These are phyloP conservation scores for Yamadazyma diospyri DNA, from an alignment of 1,139 yeast genomes.

Conservation along the genomic window DNA sequence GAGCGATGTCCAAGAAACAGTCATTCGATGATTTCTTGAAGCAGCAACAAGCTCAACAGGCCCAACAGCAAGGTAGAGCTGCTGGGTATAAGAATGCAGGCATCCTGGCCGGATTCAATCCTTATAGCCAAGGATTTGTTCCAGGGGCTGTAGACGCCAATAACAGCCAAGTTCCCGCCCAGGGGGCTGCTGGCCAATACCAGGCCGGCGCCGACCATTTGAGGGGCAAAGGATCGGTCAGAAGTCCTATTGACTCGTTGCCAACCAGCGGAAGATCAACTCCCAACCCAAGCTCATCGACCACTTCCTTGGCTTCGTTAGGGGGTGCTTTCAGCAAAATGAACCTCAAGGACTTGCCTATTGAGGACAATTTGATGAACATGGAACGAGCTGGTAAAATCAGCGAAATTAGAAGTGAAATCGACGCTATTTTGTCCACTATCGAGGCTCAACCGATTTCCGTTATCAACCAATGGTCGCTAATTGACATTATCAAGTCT, in stretches of 20 bases:
- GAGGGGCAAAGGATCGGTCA: conserved; percentile 3
- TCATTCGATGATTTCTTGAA: conserved; percentile 28
- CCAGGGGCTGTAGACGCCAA: conserved; percentile 8
- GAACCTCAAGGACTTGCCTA: conserved; percentile 56
- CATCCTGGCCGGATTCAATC: conserved; percentile 9
- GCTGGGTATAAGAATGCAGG: conserved; percentile 23
- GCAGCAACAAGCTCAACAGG: conserved; percentile 20
- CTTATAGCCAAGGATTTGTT: conserved; percentile 15
- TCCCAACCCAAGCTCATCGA: conserved; percentile 42
- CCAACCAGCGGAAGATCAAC: conserved; percentile 44
- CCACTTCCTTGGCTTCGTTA: conserved; percentile 70
- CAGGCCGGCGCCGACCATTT: background rate
- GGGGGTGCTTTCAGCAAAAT: conserved; percentile 68
- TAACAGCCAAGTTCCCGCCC: conserved; percentile 1
- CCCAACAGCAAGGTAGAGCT: conserved; percentile 21
- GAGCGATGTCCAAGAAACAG: conserved; percentile 19
- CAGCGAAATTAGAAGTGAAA: conserved; percentile 63
- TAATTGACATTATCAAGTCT: conserved; percentile 59
- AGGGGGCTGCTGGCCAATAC: background rate
- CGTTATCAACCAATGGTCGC: conserved; percentile 60
- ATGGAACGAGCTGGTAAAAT: conserved; percentile 58
- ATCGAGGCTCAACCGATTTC: conserved; percentile 42
- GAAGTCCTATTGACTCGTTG: conserved; percentile 32
- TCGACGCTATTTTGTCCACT: conserved; percentile 51
- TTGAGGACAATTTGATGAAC: conserved; percentile 54